Evolutionary conservation across 2,329 filamentous ascomycete species (phyloP).

Genomic region (Myriosclerotinia duriaeana): DNA sequence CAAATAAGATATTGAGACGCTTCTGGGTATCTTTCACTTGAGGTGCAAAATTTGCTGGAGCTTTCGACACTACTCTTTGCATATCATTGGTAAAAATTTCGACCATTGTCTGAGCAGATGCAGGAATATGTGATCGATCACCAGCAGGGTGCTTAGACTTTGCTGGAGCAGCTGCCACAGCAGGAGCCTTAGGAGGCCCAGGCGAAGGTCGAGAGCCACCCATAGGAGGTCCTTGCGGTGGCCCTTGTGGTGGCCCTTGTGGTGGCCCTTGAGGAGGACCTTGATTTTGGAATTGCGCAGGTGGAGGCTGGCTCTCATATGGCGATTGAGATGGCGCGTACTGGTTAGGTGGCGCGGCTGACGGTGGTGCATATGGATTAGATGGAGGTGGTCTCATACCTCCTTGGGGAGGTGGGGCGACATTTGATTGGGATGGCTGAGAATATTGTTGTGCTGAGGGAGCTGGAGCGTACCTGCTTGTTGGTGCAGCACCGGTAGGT

Average conservation of each 20-base stretch:
- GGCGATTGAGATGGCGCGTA: constrained; percentile 63
- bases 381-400: constrained; percentile 49
- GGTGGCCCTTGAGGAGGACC: constrained; percentile 47
- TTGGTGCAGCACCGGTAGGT: constrained; percentile 65
- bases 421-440: constrained; percentile 47
- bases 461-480: constrained; percentile 73
- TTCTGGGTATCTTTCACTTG: constrained; percentile 95
- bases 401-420: constrained; percentile 45
- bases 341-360: constrained; percentile 50
- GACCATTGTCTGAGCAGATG: constrained; percentile 72
- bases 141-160: constrained; percentile 72
- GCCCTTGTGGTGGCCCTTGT: constrained; percentile 45
- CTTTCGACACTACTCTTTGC: constrained; percentile 81
- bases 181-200: constrained; percentile 32
- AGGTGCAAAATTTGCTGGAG: constrained; percentile 79
- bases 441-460: constrained; percentile 56
- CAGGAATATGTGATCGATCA: constrained; percentile 85
- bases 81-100: constrained; percentile 82
- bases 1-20: constrained; percentile 88
- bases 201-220: constrained; percentile 49
- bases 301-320: constrained; percentile 48
- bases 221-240: constrained; percentile 44
- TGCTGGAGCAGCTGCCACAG: constrained; percentile 47
- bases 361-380: constrained; percentile 47
- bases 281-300: constrained; percentile 45